Evolutionary conservation across 371 early-diverging fungal genomes (phyloP).

Genomic region (Circinella umbellata): DNA sequence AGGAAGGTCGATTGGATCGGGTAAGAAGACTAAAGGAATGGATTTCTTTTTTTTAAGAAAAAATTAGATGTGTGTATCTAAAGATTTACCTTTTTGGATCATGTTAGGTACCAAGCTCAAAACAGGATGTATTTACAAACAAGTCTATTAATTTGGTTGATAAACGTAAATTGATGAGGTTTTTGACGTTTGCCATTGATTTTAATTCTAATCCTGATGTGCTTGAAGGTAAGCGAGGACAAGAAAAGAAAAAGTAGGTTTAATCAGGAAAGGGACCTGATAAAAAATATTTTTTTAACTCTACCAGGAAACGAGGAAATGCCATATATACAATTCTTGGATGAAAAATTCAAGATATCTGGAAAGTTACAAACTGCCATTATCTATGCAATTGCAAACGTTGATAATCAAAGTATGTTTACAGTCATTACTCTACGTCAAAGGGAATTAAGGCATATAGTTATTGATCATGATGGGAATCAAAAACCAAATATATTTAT

Average conservation of each 20-base stretch:
- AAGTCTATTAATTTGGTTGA: constrained; percentile 77
- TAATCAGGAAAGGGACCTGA: neutral
- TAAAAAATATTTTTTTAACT: neutral
- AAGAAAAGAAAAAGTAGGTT: neutral
- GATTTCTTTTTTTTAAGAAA: too few relatives aligned
- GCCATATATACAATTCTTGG: constrained; percentile 54
- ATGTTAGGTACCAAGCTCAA: constrained; percentile 83
- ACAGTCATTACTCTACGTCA: neutral
- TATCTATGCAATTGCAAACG: constrained; percentile 74
- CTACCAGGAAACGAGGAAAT: constrained; percentile 3
- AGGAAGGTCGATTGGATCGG: constrained; percentile 39
- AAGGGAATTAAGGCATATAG: too few relatives aligned
- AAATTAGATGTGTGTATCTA: too few relatives aligned
- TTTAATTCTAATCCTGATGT: constrained; percentile 41
- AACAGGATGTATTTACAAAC: constrained; percentile 91
- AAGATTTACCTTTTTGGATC: too few relatives aligned
- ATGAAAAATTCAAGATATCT: constrained; percentile 68
- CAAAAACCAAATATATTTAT: neutral
- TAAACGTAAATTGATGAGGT: constrained; percentile 90
- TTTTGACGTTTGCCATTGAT: constrained; percentile 74
- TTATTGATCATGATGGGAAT: constrained; percentile 1
- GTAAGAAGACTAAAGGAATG: constrained; percentile 4
- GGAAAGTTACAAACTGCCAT: constrained; percentile 71
- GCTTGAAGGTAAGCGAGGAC: constrained; percentile 27
- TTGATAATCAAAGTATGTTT: constrained; percentile 43